Conservation (phyloP, 257 asterid genomes). For the Eucommia ulmoides region DNA sequence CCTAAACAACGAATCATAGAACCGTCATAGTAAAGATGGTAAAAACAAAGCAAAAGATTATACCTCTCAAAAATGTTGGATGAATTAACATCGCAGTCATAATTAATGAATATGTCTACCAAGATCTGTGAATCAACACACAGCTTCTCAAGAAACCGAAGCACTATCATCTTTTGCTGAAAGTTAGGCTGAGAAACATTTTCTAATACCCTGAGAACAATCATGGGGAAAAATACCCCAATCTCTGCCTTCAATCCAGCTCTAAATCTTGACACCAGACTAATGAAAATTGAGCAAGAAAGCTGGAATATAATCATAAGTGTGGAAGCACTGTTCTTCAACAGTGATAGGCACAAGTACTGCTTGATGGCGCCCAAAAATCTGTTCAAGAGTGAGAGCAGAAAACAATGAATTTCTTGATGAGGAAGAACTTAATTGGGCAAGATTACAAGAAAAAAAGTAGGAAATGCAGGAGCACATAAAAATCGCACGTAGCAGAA, state of each 20-base stretch:
- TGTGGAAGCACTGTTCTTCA: slow-evolving; percentile 95
- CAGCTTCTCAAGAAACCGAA: slow-evolving; percentile 86
- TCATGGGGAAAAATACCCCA: slow-evolving; percentile 99
- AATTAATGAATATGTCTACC: slow-evolving; percentile 96
- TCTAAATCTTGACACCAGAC: slow-evolving; percentile 91
- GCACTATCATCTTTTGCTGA: slow-evolving; percentile 98
- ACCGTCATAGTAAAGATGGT: no score
- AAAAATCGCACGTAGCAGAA: no score
- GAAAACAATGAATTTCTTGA: slow-evolving; percentile 8
- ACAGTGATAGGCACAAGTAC: slow-evolving; percentile 82
- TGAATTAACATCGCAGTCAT: slow-evolving; percentile 98
- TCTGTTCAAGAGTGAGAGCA: slow-evolving; percentile 36
- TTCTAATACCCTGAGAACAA: slow-evolving; percentile 84
- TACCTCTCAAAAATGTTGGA: slow-evolving; percentile 99
- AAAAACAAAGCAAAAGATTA: no score
- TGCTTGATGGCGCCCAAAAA: slow-evolving; percentile 96
- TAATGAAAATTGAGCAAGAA: slow-evolving; percentile 94
- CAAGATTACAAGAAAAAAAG: no score
- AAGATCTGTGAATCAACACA: slow-evolving; percentile 86
- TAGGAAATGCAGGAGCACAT: no score
- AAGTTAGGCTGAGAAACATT: slow-evolving; percentile 94
- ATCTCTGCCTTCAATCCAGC: slow-evolving; percentile 96
- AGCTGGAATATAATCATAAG: slow-evolving; percentile 96
- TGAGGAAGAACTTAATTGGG: no score
- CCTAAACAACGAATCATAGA: slow-evolving; percentile 3